phyloP scores from a whole-genome alignment of 352 stramenopile genomes.

The Phytophthora europaea region DNA sequence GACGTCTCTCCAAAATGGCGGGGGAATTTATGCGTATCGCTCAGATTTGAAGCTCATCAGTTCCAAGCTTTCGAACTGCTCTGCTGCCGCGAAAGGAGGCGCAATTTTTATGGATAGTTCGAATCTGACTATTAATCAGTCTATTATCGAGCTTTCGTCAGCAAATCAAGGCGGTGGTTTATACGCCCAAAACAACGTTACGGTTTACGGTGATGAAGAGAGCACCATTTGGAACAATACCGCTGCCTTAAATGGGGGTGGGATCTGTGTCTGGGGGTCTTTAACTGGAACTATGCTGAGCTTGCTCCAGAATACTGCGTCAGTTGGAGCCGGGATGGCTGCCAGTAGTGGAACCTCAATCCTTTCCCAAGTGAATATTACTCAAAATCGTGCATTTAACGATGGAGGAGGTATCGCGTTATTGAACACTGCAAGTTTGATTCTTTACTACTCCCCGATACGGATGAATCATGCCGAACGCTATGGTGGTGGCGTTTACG shows the following conservation, averaged over 20 bases:
- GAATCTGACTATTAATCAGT: conserved; percentile 23
- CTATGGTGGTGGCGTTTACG: conserved; percentile 56
- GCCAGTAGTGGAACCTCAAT: conserved; percentile 28
- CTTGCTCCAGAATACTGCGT: conserved; percentile 42
- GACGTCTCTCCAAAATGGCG: conserved; percentile 32
- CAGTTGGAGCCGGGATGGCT: conserved; percentile 45
- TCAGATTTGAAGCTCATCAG: conserved; percentile 40
- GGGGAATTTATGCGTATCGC: conserved; percentile 38
- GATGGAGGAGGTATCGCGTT: conserved; percentile 67
- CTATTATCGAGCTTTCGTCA: conserved; percentile 21
- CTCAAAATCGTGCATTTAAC: conserved; percentile 37
- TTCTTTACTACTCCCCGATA: conserved; percentile 22
- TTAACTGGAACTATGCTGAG: conserved; percentile 10
- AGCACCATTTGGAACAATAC: conserved; percentile 38
- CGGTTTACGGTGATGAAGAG: conserved; percentile 22
- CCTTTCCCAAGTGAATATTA: conserved; percentile 22
- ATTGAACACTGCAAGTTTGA: conserved; percentile 32
- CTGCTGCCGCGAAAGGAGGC: conserved; percentile 33
- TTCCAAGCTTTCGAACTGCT: conserved; percentile 27
- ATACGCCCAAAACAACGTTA: conserved; percentile 33
- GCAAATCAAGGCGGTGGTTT: conserved; percentile 42
- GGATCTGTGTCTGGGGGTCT: conserved; percentile 23
- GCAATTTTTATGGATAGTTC: conserved; percentile 44
- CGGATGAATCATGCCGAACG: conserved; percentile 36
- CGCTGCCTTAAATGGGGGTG: conserved; percentile 38